Conservation (phyloP, 1,139 yeast species). For the Pichia sp. region DNA sequence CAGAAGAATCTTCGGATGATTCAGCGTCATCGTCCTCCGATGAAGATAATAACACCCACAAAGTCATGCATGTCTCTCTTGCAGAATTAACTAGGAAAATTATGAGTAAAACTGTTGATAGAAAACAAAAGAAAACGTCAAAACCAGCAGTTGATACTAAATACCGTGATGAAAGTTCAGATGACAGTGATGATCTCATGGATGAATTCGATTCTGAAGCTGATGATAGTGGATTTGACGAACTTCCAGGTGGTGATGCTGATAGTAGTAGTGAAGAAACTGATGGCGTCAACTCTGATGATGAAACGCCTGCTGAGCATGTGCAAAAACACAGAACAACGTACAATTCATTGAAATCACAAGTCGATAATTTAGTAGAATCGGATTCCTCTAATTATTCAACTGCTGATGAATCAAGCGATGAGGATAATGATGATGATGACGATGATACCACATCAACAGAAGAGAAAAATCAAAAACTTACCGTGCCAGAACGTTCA, state of each 20-base stretch:
- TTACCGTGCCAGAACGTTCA: not conserved
- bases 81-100: constrained; percentile 20
- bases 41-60: not conserved
- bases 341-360: not conserved
- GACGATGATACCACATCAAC: not conserved
- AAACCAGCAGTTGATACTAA: not conserved
- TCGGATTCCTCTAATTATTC: constrained; percentile 4
- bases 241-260: not conserved
- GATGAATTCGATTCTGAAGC: constrained; percentile 1
- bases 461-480: not conserved
- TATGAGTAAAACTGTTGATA: constrained; percentile 11
- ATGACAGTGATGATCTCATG: constrained; percentile 3
- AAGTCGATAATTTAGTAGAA: constrained; percentile 9
- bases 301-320: not conserved
- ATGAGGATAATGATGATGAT: not conserved
- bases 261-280: too few relatives aligned
- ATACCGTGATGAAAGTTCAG: constrained; percentile 5
- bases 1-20: constrained; percentile 3
- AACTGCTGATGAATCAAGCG: not conserved
- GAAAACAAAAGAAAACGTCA: not conserved
- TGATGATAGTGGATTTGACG: not conserved
- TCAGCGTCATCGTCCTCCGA: not conserved
- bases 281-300: not conserved
- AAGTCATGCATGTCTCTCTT: constrained; percentile 14
- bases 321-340: not conserved